phyloP scores from a whole-genome alignment of 1,139 yeast genomes.

The Sporopachydermia cereana region DNA sequence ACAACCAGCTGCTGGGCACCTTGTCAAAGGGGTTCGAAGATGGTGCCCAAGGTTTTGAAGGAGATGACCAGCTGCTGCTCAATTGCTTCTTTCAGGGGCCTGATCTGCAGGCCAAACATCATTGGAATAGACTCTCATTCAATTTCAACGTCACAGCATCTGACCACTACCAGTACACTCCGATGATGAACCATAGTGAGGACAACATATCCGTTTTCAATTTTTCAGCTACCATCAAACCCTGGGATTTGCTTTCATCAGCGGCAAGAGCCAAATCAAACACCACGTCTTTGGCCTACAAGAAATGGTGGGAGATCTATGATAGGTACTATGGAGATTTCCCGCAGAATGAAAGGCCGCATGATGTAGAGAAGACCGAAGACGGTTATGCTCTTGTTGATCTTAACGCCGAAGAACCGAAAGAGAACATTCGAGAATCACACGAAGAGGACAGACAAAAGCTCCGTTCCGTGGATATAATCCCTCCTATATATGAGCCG shows the following conservation, averaged over 20 bases:
- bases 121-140: constrained; percentile 66
- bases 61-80: constrained; percentile 90
- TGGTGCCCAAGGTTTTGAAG: constrained; percentile 50
- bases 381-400: constrained; percentile 26
- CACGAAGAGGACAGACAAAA: background rate
- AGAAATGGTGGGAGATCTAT: constrained; percentile 38
- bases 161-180: constrained; percentile 70
- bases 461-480: background rate
- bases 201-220: constrained; percentile 53
- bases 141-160: constrained; percentile 78
- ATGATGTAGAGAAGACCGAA: constrained; percentile 29
- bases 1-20: constrained; percentile 27
- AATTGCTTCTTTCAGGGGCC: constrained; percentile 50
- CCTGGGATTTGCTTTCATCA: constrained; percentile 42
- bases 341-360: constrained; percentile 7
- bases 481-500: constrained; percentile 2
- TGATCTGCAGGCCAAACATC: constrained; percentile 8
- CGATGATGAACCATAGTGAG: constrained; percentile 59
- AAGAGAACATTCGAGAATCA: background rate
- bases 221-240: constrained; percentile 72
- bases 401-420: constrained; percentile 8
- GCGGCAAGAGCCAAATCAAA: constrained; percentile 8
- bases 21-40: constrained; percentile 28
- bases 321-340: constrained; percentile 20
- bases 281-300: constrained; percentile 15